Conservation (phyloP, 2,329 filamentous ascomycete species). For the Xylariaceae sp. region DNA sequence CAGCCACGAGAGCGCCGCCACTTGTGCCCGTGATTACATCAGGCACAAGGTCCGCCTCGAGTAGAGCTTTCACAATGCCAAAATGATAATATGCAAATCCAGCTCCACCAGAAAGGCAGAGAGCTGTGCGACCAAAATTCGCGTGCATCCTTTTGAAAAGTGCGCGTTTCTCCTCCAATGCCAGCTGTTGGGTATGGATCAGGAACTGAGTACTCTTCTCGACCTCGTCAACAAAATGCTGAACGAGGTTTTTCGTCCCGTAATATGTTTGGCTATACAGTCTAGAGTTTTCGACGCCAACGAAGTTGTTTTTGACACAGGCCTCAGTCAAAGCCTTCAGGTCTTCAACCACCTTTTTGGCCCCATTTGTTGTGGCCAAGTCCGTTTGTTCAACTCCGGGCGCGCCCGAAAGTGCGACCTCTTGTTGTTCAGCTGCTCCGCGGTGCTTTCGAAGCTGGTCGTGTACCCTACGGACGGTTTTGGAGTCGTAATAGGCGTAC, state of each 20-base stretch:
- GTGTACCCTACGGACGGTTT: constrained; percentile 73
- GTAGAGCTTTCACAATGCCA: constrained; percentile 81
- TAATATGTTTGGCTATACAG: constrained; percentile 98
- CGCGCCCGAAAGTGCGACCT: constrained; percentile 33
- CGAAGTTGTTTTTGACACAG: constrained; percentile 97
- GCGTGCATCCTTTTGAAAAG: constrained; percentile 86
- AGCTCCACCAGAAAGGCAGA: constrained; percentile 90
- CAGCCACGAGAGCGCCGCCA: constrained; percentile 86
- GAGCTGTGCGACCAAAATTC: constrained; percentile 87
- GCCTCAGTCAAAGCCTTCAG: constrained; percentile 76
- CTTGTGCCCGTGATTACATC: constrained; percentile 96
- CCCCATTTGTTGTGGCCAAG: constrained; percentile 31
- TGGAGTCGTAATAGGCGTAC: constrained; percentile 82
- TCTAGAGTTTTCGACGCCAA: constrained; percentile 86
- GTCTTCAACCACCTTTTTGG: constrained; percentile 62
- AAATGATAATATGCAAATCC: constrained; percentile 97
- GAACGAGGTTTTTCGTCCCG: constrained; percentile 91
- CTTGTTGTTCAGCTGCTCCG: constrained; percentile 51
- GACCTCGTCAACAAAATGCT: constrained; percentile 86
- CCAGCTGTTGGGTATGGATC: constrained; percentile 62
- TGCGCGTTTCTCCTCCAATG: constrained; percentile 67
- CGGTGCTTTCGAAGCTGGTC: constrained; percentile 68
- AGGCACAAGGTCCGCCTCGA: constrained; percentile 81
- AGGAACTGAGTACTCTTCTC: constrained; percentile 66
- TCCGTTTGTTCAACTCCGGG: constrained; percentile 35